These are phyloP conservation scores for Rubia balearica DNA, from an alignment of 305 asterid species.

Conservation along the genomic window DNA sequence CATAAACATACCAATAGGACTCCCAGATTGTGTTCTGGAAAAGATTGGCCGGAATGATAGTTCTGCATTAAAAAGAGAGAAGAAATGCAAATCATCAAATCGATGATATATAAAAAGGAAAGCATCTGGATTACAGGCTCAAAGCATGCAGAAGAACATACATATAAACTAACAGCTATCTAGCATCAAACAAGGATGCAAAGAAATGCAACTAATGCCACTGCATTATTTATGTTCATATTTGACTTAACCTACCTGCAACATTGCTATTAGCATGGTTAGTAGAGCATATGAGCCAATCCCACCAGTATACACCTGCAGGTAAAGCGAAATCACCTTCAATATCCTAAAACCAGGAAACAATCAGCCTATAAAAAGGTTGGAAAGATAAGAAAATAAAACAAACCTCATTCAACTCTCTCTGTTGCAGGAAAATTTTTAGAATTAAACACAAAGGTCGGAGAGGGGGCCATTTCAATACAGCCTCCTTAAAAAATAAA, in stretches of 20 bases:
- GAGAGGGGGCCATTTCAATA: conserved; percentile 74
- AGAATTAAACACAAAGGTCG: conserved; percentile 83
- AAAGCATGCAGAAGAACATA: background rate
- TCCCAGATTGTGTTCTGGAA: conserved; percentile 81
- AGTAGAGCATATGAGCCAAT: conserved; percentile 96
- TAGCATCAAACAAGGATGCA: background rate
- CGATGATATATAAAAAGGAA: background rate
- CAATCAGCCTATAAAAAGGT: background rate
- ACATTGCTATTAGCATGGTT: conserved; percentile 82
- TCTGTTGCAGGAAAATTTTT: conserved; percentile 86
- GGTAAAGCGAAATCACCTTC: conserved; percentile 14
- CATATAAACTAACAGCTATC: background rate
- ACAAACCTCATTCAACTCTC: conserved; percentile 88
- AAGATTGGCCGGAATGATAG: conserved; percentile 37
- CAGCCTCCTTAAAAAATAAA: conserved; percentile 53
- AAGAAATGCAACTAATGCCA: background rate
- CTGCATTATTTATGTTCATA: background rate
- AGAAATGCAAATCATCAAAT: background rate
- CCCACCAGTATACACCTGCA: conserved; percentile 94
- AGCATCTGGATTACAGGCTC: background rate
- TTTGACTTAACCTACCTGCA: conserved; percentile 56
- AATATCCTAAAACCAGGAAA: background rate
- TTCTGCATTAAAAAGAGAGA: conserved; percentile 11
- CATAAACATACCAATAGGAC: conserved; percentile 58
- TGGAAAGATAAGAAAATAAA: conserved; percentile 12